Percentiles rank a stretch among this genome's conserved stretches.
phyloP scores from a whole-genome alignment of 805 yeast species.

The Candida ponderosae region DNA sequence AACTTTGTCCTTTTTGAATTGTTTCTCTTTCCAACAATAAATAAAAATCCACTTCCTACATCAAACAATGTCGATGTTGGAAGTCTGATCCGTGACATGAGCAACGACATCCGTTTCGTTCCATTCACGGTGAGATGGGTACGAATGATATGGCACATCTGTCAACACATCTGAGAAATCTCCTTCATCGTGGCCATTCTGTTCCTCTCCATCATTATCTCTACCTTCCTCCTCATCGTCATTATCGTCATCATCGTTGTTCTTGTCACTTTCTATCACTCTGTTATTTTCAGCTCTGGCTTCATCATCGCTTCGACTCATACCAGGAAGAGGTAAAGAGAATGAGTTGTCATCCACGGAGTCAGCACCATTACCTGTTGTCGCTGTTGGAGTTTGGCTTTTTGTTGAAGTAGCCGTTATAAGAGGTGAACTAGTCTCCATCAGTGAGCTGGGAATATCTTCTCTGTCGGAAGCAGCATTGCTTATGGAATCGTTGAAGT shows the following conservation, averaged over 20 bases:
- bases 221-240: conserved; percentile 5
- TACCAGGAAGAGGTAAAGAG: conserved; percentile 36
- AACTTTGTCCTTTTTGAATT: no score
- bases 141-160: no score
- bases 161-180: not conserved
- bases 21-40: no score
- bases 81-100: no score
- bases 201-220: conserved; percentile 4
- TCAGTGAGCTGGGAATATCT: not conserved
- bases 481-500: conserved; percentile 2
- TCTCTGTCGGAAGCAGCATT: conserved; percentile 1
- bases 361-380: conserved; percentile 2
- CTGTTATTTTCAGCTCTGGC: not conserved
- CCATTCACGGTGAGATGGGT: no score
- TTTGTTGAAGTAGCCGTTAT: not conserved
- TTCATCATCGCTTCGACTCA: conserved; percentile 6
- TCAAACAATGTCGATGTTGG: no score
- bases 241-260: conserved; percentile 2
- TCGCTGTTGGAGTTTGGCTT: not conserved
- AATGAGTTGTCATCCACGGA: conserved; percentile 39
- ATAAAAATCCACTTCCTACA: no score
- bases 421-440: not conserved
- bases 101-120: no score
- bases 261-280: not conserved
- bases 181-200: not conserved